Conservation (phyloP, 164 flowering plant genomes). For the Annona squamosa region DNA sequence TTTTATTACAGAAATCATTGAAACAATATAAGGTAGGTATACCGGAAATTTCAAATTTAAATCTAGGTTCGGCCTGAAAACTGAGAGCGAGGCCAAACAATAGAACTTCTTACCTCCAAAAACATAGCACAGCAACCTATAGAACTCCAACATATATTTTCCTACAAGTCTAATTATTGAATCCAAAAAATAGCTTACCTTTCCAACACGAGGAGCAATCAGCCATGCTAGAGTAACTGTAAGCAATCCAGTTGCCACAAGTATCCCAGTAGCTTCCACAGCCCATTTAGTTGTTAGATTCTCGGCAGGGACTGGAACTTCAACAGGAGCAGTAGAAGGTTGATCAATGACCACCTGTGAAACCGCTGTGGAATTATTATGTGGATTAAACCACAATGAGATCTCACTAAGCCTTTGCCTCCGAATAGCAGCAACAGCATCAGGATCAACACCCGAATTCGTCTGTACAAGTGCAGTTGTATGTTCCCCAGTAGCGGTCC, state of each 20-base stretch:
- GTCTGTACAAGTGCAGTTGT: slow-evolving; percentile 30
- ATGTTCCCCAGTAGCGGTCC: slow-evolving; percentile 65
- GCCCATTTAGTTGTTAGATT: slow-evolving; percentile 88
- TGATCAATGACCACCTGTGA: slow-evolving; percentile 52
- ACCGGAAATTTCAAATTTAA: too few relatives aligned
- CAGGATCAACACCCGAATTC: slow-evolving; percentile 65
- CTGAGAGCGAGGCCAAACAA: too few relatives aligned
- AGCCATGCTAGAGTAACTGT: slow-evolving; percentile 96
- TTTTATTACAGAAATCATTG: too few relatives aligned
- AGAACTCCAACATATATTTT: background rate
- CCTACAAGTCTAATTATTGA: background rate
- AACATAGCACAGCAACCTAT: background rate
- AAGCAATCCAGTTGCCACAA: slow-evolving; percentile 91
- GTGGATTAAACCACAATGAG: slow-evolving; percentile 76
- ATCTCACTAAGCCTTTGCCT: slow-evolving; percentile 90
- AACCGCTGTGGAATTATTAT: slow-evolving; percentile 27
- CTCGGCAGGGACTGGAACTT: slow-evolving; percentile 41
- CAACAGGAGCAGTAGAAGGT: slow-evolving; percentile 30
- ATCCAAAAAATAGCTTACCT: slow-evolving; percentile 39
- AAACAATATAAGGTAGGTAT: too few relatives aligned
- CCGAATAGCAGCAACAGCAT: slow-evolving; percentile 85
- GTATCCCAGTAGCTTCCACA: slow-evolving; percentile 84
- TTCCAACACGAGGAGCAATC: slow-evolving; percentile 93
- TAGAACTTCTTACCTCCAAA: background rate
- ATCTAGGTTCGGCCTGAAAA: too few relatives aligned